These are phyloP conservation scores for Monosporascus cannonballus DNA, from an alignment of 2,329 filamentous ascomycete species.

Conservation along the genomic window DNA sequence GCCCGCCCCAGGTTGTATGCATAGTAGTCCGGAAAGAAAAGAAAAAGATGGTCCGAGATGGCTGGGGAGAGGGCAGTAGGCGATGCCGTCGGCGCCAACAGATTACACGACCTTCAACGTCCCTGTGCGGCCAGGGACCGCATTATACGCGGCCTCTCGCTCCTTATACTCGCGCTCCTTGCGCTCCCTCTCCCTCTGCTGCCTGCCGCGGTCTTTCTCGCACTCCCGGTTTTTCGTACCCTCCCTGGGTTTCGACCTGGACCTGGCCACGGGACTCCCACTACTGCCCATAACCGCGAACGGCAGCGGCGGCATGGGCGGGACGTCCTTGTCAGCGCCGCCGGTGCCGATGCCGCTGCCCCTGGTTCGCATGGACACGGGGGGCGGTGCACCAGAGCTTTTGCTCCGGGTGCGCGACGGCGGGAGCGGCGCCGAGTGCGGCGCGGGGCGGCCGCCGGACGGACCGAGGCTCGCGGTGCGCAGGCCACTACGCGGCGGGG, in stretches of 20 bases:
- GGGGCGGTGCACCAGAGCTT: constrained; percentile 16
- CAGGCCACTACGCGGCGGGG: constrained; percentile 18
- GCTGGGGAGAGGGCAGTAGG: no score
- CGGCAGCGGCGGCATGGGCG: constrained; percentile 22
- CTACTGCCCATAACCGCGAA: background rate
- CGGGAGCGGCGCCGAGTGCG: background rate
- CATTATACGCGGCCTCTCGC: constrained; percentile 18
- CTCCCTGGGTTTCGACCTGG: no score
- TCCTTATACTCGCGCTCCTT: constrained; percentile 16
- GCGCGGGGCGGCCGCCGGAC: constrained; percentile 1
- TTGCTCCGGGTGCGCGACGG: constrained; percentile 22
- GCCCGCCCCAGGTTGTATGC: no score
- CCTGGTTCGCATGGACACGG: constrained; percentile 4
- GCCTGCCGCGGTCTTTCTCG: constrained; percentile 5
- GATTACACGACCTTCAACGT: constrained; percentile 25
- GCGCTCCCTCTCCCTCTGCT: constrained; percentile 11
- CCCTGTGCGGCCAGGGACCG: constrained; percentile 22
- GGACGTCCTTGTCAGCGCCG: constrained; percentile 4
- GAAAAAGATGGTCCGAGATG: no score
- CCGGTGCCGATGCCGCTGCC: background rate
- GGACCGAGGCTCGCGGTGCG: constrained; percentile 13
- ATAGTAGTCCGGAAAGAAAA: no score
- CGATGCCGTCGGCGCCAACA: background rate
- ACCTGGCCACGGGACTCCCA: no score
- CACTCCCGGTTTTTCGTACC: constrained; percentile 4